Conservation (phyloP, 805 yeast genomes). For the Lipomyces yamanashiensis region DNA sequence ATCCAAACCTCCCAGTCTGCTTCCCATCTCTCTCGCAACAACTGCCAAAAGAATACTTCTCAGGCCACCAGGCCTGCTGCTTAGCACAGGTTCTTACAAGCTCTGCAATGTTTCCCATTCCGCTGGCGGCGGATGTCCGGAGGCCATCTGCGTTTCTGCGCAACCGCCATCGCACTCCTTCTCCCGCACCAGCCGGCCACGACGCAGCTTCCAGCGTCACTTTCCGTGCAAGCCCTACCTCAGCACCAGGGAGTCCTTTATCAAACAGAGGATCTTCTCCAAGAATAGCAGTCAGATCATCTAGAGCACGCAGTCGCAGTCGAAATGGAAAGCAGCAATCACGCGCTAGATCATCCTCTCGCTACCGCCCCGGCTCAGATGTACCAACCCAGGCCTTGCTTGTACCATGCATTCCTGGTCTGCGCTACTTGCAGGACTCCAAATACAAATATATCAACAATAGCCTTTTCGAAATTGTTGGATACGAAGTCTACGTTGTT, state of each 20-base stretch:
- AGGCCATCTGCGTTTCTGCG: conserved; percentile 4
- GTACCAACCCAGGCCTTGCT: conserved; percentile 5
- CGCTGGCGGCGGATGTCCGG: not conserved
- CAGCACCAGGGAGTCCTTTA: not conserved
- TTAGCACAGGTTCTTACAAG: not conserved
- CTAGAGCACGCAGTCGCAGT: conserved; percentile 2
- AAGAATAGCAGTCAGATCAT: not conserved
- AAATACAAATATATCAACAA: conserved; percentile 7
- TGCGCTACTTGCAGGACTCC: conserved; percentile 3
- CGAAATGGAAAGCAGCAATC: not conserved
- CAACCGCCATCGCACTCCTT: conserved; percentile 7
- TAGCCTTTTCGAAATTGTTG: conserved; percentile 50
- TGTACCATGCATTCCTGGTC: conserved; percentile 13
- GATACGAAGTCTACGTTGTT: conserved; percentile 88
- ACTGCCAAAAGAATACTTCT: not conserved
- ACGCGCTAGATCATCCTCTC: not conserved
- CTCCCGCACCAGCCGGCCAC: not conserved
- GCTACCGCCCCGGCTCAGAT: not conserved
- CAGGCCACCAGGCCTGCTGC: not conserved
- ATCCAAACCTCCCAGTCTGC: not conserved
- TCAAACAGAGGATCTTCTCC: not conserved
- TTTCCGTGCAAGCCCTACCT: not conserved
- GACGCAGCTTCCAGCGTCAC: not conserved
- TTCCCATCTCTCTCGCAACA: not conserved
- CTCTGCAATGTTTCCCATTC: not conserved